These are phyloP conservation scores for Dissophora ornata DNA, from an alignment of 192 early-diverging fungal genomes.

Conservation along the genomic window DNA sequence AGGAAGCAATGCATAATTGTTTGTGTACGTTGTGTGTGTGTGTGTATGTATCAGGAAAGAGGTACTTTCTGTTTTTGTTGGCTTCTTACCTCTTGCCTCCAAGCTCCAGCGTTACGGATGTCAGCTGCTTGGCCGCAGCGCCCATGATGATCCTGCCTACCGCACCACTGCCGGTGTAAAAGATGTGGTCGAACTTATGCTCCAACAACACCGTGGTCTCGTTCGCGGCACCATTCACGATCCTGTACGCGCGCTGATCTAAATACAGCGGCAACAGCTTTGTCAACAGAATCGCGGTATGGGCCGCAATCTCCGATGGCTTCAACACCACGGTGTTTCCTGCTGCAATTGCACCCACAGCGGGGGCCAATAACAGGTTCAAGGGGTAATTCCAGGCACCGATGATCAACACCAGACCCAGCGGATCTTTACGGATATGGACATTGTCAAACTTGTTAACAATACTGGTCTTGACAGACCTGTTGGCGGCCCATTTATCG, in stretches of 20 bases:
- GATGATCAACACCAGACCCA: constrained; percentile 55
- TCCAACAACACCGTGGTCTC: constrained; percentile 84
- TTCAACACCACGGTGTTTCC: constrained; percentile 87
- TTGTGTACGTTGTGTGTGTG: no score
- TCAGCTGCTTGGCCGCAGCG: constrained; percentile 88
- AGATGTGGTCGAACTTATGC: constrained; percentile 90
- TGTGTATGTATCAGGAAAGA: no score
- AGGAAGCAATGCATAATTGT: no score
- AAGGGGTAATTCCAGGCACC: constrained; percentile 71
- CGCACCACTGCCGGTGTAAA: constrained; percentile 88
- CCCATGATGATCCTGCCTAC: constrained; percentile 88
- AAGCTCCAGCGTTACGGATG: constrained; percentile 92
- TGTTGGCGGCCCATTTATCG: constrained; percentile 70
- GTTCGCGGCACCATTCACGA: constrained; percentile 81
- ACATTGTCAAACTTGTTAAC: constrained; percentile 64
- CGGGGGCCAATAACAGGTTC: constrained; percentile 75
- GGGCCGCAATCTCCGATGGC: constrained; percentile 84
- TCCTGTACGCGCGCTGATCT: constrained; percentile 71
- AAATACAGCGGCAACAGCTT: constrained; percentile 80
- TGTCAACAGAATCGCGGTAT: constrained; percentile 73
- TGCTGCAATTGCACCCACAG: constrained; percentile 90
- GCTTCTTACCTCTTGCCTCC: constrained; percentile 85
- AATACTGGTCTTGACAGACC: constrained; percentile 57
- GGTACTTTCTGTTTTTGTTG: no score
- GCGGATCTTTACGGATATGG: constrained; percentile 79